Evolutionary conservation across 106 monocot species (phyloP), one percentile per base, ranked within the genome.

Genomic region (Platanthera zijinensis): DNA sequence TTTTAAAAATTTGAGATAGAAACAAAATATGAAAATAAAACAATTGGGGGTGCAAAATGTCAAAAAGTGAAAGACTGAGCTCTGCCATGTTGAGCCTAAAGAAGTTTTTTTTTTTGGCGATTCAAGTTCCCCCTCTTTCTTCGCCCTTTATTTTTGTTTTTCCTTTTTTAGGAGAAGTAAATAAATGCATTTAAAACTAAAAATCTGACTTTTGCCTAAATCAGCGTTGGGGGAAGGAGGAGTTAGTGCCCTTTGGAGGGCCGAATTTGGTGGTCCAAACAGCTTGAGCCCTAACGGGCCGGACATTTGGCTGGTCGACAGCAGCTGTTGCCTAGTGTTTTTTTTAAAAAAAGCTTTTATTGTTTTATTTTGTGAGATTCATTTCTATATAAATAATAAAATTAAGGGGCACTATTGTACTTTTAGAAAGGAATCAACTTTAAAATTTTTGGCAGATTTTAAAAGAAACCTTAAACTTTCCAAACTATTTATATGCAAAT

Each of bases 241-340:
- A 71, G 47, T n/a, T 48, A 48, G 48, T 48, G 5, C 48, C 28
- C 48, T 4, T 48, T 71, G 72, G 72, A 50, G 51, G 51, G 22
- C 72, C 72, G 51, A 72, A 5, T 51, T 72, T 51, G 14, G 70
- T 47, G 70, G 48, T 70, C 70, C 47, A 47, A 48, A 48, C 5
- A 45, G 70, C 47, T 45, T 70, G 1, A 7, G 15, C 5, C 0
- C 18, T 39, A 39, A 39, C 67, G 67, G 39, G 32, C 67, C 67
- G 30, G 67, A 70, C 70, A 70, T 17, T 70, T 70, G 70, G 45
- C 70, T 45, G 70, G 67, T 39, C 8, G 32, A 10, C 18, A 30
- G 32, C 30, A 21, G 32, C 67, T 39, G 67, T 30, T 30, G 67
- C 12, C 70, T 46, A 47, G 15, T 48, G 47, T 70, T 10, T 48